Base-by-base conservation (phyloP, 345 rosid genomes). In the Aquilaria sinensis region DNA sequence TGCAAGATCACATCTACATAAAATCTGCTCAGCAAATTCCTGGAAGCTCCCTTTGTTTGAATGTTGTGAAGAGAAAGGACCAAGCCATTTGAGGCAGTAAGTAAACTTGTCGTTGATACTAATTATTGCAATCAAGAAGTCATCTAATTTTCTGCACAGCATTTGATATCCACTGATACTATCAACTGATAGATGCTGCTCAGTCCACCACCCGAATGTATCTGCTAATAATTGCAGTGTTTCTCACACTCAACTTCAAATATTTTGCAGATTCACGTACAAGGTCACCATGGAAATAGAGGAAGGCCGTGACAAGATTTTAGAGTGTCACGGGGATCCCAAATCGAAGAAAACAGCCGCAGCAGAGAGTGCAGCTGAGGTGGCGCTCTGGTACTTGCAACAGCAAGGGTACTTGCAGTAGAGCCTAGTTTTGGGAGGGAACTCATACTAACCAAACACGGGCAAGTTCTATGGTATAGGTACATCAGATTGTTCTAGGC, bases 341-440 rank as follows among this genome's bases (percentile, higher is more conserved):
- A 70, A 52, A 57, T 47, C 65, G 3, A 83, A 72, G 23, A 90
- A 90, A 83, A 90, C 80, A 77, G 78, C 77, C 54, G 89, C 94
- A 2, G 86, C 94, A 10, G 96, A 89, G 74, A 63, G 76, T 13
- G 94, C 96, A 13, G 96, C 96, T 6, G 74, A 83, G 75, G 93
- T 77, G 12, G 86, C 86, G n/a, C 50, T 90, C 9, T 83, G 94
- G 94, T 87, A 72, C 73, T 70, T 87, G 66, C 66, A 74, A 61
- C 75, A 73, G 12, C 54, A 64, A 51, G 86, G 88, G 2, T 77
- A 82, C 69, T 58, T 76, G 56, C 54, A 23, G 30, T 61, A 53
- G 56, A 57, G 43, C 8, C 43, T 37, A 37, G 7, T 37, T 8
- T 37, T 37, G 43, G 43, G 43, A 16, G 23, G 23, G 23, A 16